Base-by-base conservation (phyloP, 768 basidiomycete species). In the Rhizopogon vinicolor region DNA sequence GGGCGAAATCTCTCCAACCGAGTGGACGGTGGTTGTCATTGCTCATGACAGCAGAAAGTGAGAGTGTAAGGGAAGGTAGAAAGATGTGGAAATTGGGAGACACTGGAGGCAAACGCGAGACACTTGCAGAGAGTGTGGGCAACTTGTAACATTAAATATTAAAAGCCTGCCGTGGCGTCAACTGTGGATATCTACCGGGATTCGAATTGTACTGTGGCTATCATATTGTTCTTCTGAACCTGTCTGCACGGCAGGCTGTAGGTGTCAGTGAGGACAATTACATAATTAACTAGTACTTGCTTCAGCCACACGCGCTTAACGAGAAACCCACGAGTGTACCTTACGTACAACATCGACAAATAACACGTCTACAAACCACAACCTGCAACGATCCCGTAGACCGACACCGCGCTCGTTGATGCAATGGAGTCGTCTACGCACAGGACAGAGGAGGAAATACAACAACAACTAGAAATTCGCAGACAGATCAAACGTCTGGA, bases 341-440 rank as follows among this genome's bases (percentile, higher is more conserved):
- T 54, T 43, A 57, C 41, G 33, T 51, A 51, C 54, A 46, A 33
- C 18, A 55, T 14, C 3, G 29, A 25, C 54, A 67, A 57, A 68
- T 56, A 61, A 58, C 65, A 58, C 68, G 62, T 59, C 60, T 42
- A 54, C 55, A 33, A 19, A 14, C 29, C 28, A 31, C 29, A 58
- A 33, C 10, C 31, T 33, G 25, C 25, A 25, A 25, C 25, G 25
- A 25, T 25, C 25, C 25, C 25, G 25, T 4, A 25, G 25, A 25
- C 25, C 3, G 25, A 25, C 25, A 25, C 25, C 25, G 25, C 25
- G 25, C 25, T 25, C 25, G 25, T 25, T 25, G 25, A 5, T 25
- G 4, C 35, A 33, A 87, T 88, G 86, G 76, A 86, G 44, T 86
- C 86, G 0, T 74, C 78, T 18, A 73, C 77, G 1, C 72, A 70